phyloP scores from a whole-genome alignment of 192 early-diverging fungal species.

The Rhizophlyctis rosea region DNA sequence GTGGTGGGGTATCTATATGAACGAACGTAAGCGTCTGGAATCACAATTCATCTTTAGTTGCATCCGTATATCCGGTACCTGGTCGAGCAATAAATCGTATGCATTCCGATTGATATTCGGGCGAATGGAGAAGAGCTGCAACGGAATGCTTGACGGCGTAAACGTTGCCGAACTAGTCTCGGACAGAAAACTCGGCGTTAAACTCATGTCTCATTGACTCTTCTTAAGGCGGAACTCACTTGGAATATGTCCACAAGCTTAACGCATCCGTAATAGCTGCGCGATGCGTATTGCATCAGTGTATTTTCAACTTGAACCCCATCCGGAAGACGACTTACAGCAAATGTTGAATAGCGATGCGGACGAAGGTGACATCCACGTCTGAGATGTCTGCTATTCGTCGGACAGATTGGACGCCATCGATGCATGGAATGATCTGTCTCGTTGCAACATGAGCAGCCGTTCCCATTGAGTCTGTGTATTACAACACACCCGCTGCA shows the following conservation, averaged over 20 bases:
- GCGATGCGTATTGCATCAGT: too few relatives aligned
- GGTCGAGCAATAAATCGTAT: conserved; percentile 65
- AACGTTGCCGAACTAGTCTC: conserved; percentile 89
- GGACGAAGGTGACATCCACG: conserved; percentile 70
- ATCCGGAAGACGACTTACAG: too few relatives aligned
- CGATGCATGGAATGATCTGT: conserved; percentile 73
- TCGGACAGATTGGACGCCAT: conserved; percentile 82
- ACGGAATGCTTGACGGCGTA: conserved; percentile 72
- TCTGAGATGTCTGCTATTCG: conserved; percentile 75
- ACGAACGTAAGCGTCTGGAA: background rate
- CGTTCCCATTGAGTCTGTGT: background rate
- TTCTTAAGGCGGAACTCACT: too few relatives aligned
- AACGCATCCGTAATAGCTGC: conserved; percentile 86
- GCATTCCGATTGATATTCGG: conserved; percentile 73
- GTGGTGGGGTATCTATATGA: conserved; percentile 34
- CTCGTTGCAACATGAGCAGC: background rate
- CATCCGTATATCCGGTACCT: conserved; percentile 15
- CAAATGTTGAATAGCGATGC: conserved; percentile 84
- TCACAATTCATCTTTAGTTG: background rate
- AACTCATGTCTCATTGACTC: background rate
- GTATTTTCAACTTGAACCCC: too few relatives aligned
- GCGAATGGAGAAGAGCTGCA: conserved; percentile 56
- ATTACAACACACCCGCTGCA: conserved; percentile 51
- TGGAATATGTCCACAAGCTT: conserved; percentile 88
- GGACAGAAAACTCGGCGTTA: background rate